Conservation (phyloP, 768 basidiomycete genomes). For the Russula virescens region DNA sequence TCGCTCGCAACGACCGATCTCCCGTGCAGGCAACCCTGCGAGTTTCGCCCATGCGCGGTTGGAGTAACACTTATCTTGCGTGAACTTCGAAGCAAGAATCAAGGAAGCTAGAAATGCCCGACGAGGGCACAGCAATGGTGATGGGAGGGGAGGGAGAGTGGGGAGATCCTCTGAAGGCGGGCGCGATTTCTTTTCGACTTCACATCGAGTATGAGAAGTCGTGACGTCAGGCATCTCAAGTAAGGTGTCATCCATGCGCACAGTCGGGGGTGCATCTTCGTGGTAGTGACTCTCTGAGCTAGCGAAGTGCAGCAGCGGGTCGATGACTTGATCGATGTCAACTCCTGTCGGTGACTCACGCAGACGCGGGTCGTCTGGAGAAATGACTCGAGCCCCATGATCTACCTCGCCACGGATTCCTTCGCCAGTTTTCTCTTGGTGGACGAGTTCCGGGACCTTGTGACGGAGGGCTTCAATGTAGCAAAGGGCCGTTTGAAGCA, state of each 20-base stretch:
- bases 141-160: slow-evolving; percentile 50
- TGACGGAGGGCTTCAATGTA: slow-evolving; percentile 80
- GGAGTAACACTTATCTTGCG: slow-evolving; percentile 90
- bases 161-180: slow-evolving; percentile 27
- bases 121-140: slow-evolving; percentile 81
- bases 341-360: slow-evolving; percentile 37
- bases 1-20: slow-evolving; percentile 85
- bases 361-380: slow-evolving; percentile 33
- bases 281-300: slow-evolving; percentile 1
- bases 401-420: slow-evolving; percentile 38
- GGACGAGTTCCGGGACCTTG: slow-evolving; percentile 59
- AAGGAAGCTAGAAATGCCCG: slow-evolving; percentile 84
- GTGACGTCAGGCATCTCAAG: slow-evolving; percentile 8
- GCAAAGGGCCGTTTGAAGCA: slow-evolving; percentile 82
- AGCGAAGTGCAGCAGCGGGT: slow-evolving; percentile 6
- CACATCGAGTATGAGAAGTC: slow-evolving; percentile 5
- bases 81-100: slow-evolving; percentile 87
- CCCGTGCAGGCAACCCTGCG: slow-evolving; percentile 77
- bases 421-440: slow-evolving; percentile 43
- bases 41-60: slow-evolving; percentile 94
- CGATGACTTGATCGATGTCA: slow-evolving; percentile 23
- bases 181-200: slow-evolving; percentile 21
- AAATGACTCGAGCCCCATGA: slow-evolving; percentile 39
- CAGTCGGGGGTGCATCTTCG: slow-evolving; percentile 14
- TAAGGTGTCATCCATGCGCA: slow-evolving; percentile 19